Base-by-base conservation (phyloP, 2,329 filamentous ascomycete genomes). In the Fusarium pseudoanthophilum region DNA sequence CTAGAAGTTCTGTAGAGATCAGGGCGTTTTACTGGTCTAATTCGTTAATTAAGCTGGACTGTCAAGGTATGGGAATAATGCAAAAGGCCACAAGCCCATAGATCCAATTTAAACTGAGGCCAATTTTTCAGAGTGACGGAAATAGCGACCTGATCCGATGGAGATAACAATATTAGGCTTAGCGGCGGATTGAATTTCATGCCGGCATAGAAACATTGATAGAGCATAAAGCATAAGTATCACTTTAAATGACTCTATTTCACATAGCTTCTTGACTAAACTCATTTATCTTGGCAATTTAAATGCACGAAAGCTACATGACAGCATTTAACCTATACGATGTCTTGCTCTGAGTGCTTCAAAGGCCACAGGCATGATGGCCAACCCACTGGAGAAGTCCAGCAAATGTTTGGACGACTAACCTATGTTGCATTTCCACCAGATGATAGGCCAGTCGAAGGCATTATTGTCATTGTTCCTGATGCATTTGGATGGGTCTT, bases 291-390 rank as follows among this genome's bases (percentile, higher is more conserved):
- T 18, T 5, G 8, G 1, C 5, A 43, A 43, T 2, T 26, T 0
- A 1, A 8, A 26, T 18, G 0, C 5, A 1, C 9, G 0, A 13
- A 18, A 9, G 10, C n/a, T 6, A 45, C 0, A 20, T 26, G 0
- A 20, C 16, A 20, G 24, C 5, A 0, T 6, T 45, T 4, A 0
- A 5, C 11, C 18, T 46, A 0, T 1, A 28, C 2, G 3, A 28
- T 28, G 43, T 21, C 43, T 46, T 46, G 43, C 8, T 28, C 18
- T 4, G 16, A 46, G 24, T 28, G 43, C 18, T 46, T 46, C 3
- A 21, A 3, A 28, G 43, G 43, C 5, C 13, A 28, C 1, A 28
- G 1, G 18, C 18, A 5, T 21, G 1, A 7, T 14, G 18, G 43
- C 10, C 0, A 5, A 4, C 18, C 24, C 1, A 21, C 24, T 7